Evolutionary conservation across 2,329 filamentous ascomycete genomes (phyloP).

Genomic region (Lasiodiplodia citricola): DNA sequence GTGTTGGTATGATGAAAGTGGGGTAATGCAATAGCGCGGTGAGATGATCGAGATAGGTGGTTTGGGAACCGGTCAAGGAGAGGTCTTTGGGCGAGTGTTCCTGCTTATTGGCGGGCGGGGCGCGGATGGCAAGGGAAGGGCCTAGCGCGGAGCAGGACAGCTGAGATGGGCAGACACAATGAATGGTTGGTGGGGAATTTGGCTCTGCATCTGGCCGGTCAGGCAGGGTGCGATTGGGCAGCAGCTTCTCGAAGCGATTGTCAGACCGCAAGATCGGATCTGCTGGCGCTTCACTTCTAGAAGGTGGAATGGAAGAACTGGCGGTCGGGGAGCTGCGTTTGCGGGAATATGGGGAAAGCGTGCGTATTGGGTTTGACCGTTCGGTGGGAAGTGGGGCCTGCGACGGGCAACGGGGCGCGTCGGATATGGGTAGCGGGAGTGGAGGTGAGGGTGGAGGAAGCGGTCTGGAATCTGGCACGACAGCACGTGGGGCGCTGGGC

Average conservation of each 20-base stretch:
- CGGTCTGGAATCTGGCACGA: constrained; percentile 13
- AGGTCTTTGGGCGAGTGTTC: neutral
- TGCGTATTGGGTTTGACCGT: neutral
- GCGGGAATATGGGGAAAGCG: constrained; percentile 21
- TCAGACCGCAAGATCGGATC: constrained; percentile 10
- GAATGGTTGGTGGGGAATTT: neutral
- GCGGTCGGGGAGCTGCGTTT: neutral
- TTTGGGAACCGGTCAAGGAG: constrained; percentile 11
- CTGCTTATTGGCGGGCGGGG: constrained; percentile 1
- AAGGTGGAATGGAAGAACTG: constrained; percentile 9
- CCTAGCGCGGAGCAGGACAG: neutral
- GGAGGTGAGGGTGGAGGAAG: constrained; percentile 11
- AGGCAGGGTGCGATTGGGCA: neutral
- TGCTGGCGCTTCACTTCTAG: constrained; percentile 8
- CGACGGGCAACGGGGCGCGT: neutral
- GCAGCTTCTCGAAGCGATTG: neutral
- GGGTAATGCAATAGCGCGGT: neutral
- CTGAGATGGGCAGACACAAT: neutral
- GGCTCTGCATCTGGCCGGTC: neutral
- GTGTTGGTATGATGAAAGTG: constrained; percentile 14
- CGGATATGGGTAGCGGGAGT: constrained; percentile 1
- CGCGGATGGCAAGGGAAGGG: neutral
- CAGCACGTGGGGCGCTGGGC: neutral
- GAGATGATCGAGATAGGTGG: constrained; percentile 5
- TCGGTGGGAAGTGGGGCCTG: neutral